A percentile compares a stretch with the other conserved stretches of the same genome.
Conservation (phyloP, 2,329 filamentous ascomycete species). For the Capronia epimyces region DNA sequence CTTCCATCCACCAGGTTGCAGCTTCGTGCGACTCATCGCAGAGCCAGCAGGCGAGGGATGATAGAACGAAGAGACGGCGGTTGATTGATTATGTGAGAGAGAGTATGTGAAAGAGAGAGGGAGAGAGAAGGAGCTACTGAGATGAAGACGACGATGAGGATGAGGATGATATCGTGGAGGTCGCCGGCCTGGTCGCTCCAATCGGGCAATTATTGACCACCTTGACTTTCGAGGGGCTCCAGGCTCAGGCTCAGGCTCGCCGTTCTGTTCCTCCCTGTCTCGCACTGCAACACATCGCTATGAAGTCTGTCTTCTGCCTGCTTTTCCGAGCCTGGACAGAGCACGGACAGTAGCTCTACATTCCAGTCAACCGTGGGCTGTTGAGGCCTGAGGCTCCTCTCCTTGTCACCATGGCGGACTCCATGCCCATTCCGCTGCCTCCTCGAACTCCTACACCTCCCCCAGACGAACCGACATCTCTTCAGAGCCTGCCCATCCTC, state of each 20-base stretch:
- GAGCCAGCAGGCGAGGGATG: not conserved
- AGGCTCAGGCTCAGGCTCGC: not conserved
- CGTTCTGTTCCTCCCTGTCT: too few species aligned
- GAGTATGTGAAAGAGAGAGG: too few species aligned
- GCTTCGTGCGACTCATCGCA: conserved; percentile 17
- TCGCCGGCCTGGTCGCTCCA: not conserved
- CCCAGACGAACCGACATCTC: conserved; percentile 41
- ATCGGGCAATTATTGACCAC: not conserved
- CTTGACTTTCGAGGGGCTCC: not conserved
- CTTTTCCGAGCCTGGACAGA: not conserved
- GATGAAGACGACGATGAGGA: not conserved
- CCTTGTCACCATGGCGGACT: conserved; percentile 14
- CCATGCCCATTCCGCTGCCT: conserved; percentile 54
- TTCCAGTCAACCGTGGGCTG: not conserved
- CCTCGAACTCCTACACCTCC: conserved; percentile 62
- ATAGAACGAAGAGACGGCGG: too few species aligned
- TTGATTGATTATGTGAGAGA: too few species aligned
- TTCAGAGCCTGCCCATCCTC: conserved; percentile 22
- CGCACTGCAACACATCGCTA: not conserved
- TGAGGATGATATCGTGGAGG: not conserved
- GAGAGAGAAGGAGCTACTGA: too few species aligned
- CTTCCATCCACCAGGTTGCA: conserved; percentile 30
- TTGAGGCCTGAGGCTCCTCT: not conserved
- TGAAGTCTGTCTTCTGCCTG: not conserved
- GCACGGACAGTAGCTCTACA: not conserved